A percentile compares a stretch with the other conserved stretches of the same genome.
Conservation (phyloP, 2,329 filamentous ascomycete genomes). For the Pseudocercospora fuligena region DNA sequence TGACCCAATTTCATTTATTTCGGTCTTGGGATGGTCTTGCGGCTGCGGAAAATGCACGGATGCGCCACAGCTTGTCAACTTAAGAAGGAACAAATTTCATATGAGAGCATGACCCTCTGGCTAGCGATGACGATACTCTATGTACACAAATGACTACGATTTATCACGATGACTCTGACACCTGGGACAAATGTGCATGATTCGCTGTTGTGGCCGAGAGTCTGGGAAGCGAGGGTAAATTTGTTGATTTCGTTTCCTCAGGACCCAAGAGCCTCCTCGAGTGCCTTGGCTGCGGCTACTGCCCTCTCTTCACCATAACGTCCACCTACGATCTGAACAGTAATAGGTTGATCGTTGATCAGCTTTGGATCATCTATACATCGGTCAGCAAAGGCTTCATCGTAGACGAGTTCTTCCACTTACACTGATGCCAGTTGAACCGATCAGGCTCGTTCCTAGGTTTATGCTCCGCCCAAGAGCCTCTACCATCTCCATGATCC, state of each 20-base stretch:
- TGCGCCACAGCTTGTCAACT: too few relatives aligned
- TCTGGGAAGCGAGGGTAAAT: too few relatives aligned
- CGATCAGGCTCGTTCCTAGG: conserved; percentile 7
- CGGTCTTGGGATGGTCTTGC: too few relatives aligned
- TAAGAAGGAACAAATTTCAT: too few relatives aligned
- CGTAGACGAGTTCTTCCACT: background rate
- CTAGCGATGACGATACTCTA: too few relatives aligned
- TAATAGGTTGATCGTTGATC: conserved; percentile 29
- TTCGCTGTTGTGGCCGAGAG: too few relatives aligned
- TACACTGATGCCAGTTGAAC: conserved; percentile 22
- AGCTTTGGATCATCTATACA: conserved; percentile 23
- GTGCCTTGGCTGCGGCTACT: conserved; percentile 27
- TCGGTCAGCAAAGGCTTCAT: background rate
- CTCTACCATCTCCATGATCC: background rate
- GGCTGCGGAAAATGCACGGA: too few relatives aligned
- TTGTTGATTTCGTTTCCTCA: background rate
- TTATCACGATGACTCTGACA: too few relatives aligned
- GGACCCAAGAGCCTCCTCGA: conserved; percentile 19
- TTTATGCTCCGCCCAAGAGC: background rate
- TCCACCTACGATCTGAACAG: conserved; percentile 30
- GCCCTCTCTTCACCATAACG: conserved; percentile 31
- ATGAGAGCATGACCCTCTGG: too few relatives aligned
- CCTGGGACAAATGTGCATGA: too few relatives aligned
- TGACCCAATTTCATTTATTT: too few relatives aligned
- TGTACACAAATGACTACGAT: too few relatives aligned